Evolutionary conservation across 352 stramenopile genomes (phyloP).

Genomic region (Globisporangium mamillatum): DNA sequence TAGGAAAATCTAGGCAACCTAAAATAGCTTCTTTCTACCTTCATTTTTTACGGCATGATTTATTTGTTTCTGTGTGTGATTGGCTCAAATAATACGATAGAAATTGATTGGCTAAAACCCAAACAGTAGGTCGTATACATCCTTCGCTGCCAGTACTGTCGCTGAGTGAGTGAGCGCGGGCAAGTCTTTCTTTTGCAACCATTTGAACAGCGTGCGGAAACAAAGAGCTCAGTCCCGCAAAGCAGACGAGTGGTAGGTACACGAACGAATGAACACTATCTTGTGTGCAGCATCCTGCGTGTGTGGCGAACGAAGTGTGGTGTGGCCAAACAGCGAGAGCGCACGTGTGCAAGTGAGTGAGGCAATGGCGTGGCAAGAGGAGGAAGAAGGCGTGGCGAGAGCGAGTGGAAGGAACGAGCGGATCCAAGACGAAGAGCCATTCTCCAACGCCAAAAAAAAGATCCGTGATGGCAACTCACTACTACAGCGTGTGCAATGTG

Average conservation of each 20-base stretch:
- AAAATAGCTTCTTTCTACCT: too few relatives aligned
- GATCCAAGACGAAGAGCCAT: neutral
- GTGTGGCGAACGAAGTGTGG: neutral
- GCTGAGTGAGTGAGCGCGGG: neutral
- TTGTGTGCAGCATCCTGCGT: neutral
- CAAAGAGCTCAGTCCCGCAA: neutral
- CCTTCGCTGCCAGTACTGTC: neutral
- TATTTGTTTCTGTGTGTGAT: neutral
- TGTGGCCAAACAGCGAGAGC: neutral
- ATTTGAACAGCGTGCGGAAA: slow-evolving; percentile 3
- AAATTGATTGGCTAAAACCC: slow-evolving; percentile 9
- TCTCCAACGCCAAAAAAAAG: neutral
- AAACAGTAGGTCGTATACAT: neutral
- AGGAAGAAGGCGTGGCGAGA: neutral
- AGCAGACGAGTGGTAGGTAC: slow-evolving; percentile 4
- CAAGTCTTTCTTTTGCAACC: neutral
- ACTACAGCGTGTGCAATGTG: neutral
- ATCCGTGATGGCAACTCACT: neutral
- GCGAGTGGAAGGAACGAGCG: neutral
- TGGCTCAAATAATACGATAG: neutral
- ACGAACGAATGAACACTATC: neutral
- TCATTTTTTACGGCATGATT: neutral
- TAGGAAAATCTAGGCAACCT: too few relatives aligned
- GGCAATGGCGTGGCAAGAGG: neutral
- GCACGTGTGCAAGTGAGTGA: neutral